phyloP scores from a whole-genome alignment of 2,329 filamentous ascomycete species.

The Fusarium tuaranense region DNA sequence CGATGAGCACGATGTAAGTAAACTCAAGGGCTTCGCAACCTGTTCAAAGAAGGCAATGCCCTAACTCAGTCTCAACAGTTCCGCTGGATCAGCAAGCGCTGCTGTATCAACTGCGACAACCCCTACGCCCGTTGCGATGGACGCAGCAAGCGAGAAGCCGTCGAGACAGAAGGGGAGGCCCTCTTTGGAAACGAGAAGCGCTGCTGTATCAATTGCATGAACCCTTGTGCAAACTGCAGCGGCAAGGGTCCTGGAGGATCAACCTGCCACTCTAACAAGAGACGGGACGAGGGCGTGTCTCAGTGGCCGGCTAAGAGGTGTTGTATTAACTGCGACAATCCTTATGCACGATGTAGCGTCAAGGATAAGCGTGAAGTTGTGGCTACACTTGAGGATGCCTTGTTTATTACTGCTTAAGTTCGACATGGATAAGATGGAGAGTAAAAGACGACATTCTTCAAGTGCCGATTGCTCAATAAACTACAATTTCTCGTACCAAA shows the following conservation, averaged over 20 bases:
- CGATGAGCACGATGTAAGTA: no score
- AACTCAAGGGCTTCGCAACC: no score
- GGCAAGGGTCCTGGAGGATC: background rate
- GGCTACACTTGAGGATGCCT: background rate
- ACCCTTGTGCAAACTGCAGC: background rate
- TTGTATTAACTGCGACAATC: background rate
- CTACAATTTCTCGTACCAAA: no score
- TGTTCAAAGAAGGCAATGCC: no score
- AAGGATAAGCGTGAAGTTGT: background rate
- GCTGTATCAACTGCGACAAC: background rate
- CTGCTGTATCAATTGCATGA: background rate
- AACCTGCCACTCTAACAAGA: background rate
- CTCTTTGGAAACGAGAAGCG: background rate
- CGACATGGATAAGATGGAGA: background rate
- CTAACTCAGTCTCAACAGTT: background rate
- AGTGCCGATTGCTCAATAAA: background rate
- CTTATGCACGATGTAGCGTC: background rate
- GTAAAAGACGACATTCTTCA: background rate
- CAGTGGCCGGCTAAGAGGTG: background rate
- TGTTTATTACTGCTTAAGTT: background rate
- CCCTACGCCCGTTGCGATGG: background rate
- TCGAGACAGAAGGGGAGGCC: background rate
- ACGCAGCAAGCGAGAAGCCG: background rate
- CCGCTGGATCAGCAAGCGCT: background rate
- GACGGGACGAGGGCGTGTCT: background rate